phyloP scores from a whole-genome alignment of 2,329 filamentous ascomycete genomes.

The Paecilomyces sp. region DNA sequence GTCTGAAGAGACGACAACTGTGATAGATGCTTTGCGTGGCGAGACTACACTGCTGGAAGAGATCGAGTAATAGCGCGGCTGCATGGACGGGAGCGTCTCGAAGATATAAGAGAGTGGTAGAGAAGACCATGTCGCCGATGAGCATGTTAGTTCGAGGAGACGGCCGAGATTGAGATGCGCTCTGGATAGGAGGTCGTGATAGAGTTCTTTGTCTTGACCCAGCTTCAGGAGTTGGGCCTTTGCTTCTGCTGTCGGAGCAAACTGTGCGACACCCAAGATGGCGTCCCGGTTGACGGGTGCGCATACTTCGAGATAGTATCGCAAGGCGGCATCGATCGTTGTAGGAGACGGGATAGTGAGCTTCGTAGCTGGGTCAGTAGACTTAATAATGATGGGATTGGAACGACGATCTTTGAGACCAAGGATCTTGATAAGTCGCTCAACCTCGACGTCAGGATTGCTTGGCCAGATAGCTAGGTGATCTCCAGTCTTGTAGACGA shows the following conservation, averaged over 20 bases:
- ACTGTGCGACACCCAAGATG: conserved; percentile 70
- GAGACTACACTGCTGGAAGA: conserved; percentile 18
- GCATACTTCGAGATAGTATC: conserved; percentile 90
- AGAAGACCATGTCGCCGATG: conserved; percentile 6
- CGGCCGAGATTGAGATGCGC: conserved; percentile 59
- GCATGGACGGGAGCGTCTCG: conserved; percentile 12
- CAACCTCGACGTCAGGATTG: conserved; percentile 78
- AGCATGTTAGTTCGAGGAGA: conserved; percentile 11
- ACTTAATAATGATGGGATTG: conserved; percentile 27
- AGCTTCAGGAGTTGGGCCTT: conserved; percentile 78
- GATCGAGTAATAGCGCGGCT: conserved; percentile 17
- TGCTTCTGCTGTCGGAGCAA: conserved; percentile 68
- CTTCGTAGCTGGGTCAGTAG: conserved; percentile 32
- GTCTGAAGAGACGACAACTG: conserved; percentile 77
- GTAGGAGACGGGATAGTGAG: conserved; percentile 87
- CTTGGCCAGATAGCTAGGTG: conserved; percentile 90
- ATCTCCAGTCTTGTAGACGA: conserved; percentile 88
- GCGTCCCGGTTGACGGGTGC: conserved; percentile 90
- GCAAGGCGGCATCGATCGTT: conserved; percentile 75
- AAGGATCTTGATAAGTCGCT: conserved; percentile 61
- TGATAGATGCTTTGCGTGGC: conserved; percentile 61
- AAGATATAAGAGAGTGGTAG: conserved; percentile 14
- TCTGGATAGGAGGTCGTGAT: conserved; percentile 66
- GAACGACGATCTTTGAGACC: conserved; percentile 37
- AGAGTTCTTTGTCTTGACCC: conserved; percentile 78